Evolutionary conservation across 805 yeast species (phyloP), one percentile per base, ranked within the genome.

Genomic region (Kazachstania taianensis): DNA sequence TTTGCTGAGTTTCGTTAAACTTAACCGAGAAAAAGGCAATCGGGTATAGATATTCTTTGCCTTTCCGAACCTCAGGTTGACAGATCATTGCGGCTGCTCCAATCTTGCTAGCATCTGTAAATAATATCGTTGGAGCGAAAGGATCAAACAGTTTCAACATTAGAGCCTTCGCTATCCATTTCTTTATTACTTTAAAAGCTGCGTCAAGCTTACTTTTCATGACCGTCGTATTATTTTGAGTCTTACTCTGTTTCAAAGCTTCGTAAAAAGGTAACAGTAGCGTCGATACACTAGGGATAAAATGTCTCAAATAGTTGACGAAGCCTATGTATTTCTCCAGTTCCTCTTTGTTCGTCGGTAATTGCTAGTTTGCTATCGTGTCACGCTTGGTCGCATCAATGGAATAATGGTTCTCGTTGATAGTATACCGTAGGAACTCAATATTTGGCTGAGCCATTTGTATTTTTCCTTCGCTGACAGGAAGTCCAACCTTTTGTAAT

Each of bases 281-380:
- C 13, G 24, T 14, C n/a, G 31, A 17, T 12, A 27, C 18, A 23
- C 28, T 30, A 1, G 37, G 37, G 7, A 37, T 34, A 22, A 37
- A 37, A 16, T 37, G 18, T 5, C 40, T 20, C 14, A 37, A 30
- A 14, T 20, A 33, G 25, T 37, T 33, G 7, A 30, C 32, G 13
- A 37, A 37, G 1, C 40, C 37, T 13, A 30, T 30, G 23, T 33
- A 37, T 17, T 33, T 33, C 6, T 28, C 12, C 3, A 37, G 22
- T 13, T 34, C 40, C 20, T 28, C 37, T 17, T 30, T 28, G 10
- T 19, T 22, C 12, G 15, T 19, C 2, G 40, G 33, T 20, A 28
- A 13, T 22, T 28, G 27, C 31, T 31, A 26, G 5, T 27, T 28
- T 16, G 17, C 17, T 5, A 27, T 33, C 9, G 24, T 32, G 14